Percentiles rank a stretch among this genome's conserved stretches.
phyloP scores from a whole-genome alignment of 2,329 filamentous ascomycete species.

The Cercospora sojina region DNA sequence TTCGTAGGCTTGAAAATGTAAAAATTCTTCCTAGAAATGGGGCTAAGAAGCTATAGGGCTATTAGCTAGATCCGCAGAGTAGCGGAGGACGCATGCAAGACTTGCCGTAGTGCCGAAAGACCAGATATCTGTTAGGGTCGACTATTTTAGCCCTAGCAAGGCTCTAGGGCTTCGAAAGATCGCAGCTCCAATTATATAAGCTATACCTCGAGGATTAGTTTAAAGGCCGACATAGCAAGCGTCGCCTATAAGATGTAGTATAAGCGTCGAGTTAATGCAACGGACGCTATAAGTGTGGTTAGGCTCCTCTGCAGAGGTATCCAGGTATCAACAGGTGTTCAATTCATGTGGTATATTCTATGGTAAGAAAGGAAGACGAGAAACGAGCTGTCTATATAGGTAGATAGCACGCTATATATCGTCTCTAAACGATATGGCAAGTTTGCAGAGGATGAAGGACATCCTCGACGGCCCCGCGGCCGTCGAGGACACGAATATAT shows the following conservation, averaged over 20 bases:
- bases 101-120: conserved; percentile 42
- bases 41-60: conserved; percentile 32
- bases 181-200: conserved; percentile 38
- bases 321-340: no score
- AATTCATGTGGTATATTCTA: no score
- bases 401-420: no score
- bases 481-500: no score
- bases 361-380: no score
- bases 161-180: conserved; percentile 44
- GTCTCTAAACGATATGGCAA: no score
- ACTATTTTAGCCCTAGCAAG: conserved; percentile 38
- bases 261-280: conserved; percentile 9
- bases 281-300: no score
- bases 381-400: no score
- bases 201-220: conserved; percentile 18
- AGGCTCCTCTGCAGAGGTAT: no score
- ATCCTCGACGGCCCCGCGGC: no score
- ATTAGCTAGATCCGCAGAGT: conserved; percentile 7
- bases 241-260: conserved; percentile 10
- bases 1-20: conserved; percentile 32
- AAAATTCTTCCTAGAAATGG: conserved; percentile 32
- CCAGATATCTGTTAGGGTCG: conserved; percentile 44
- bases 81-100: conserved; percentile 9
- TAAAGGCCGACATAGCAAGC: conserved; percentile 25
- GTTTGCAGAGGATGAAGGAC: no score